These are phyloP conservation scores for Croton setiger DNA, from an alignment of 441 rosid species.

Conservation along the genomic window DNA sequence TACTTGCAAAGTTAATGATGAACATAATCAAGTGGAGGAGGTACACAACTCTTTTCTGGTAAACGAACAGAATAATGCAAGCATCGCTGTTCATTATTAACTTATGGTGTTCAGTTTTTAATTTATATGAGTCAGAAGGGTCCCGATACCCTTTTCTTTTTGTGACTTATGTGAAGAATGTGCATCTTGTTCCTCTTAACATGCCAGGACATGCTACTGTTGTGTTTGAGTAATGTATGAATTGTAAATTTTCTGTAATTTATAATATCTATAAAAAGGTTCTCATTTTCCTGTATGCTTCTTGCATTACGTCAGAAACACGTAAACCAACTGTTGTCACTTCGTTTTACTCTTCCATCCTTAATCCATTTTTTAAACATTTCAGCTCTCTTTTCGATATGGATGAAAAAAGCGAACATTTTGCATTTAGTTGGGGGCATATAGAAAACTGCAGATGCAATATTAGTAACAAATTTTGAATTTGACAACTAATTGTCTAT, in stretches of 20 bases:
- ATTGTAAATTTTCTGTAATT: slow-evolving; percentile 65
- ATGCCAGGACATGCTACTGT: slow-evolving; percentile 32
- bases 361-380: background rate
- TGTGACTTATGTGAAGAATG: slow-evolving; percentile 27
- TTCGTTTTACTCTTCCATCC: background rate
- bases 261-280: slow-evolving; percentile 33
- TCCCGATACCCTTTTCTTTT: slow-evolving; percentile 23
- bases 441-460: background rate
- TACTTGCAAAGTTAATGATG: slow-evolving; percentile 21
- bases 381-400: background rate
- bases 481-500: background rate
- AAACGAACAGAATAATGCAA: slow-evolving; percentile 28
- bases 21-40: slow-evolving; percentile 26
- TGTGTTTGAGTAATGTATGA: slow-evolving; percentile 38
- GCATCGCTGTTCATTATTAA: slow-evolving; percentile 25
- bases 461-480: background rate
- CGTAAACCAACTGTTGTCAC: background rate
- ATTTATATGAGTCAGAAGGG: slow-evolving; percentile 33
- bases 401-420: background rate
- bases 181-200: slow-evolving; percentile 28
- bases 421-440: slow-evolving; percentile 1
- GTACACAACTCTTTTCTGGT: slow-evolving; percentile 22
- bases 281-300: slow-evolving; percentile 24
- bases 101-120: slow-evolving; percentile 27
- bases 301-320: background rate